Evolutionary conservation across 352 stramenopile species (phyloP).

Genomic region (Phytophthora foliorum): DNA sequence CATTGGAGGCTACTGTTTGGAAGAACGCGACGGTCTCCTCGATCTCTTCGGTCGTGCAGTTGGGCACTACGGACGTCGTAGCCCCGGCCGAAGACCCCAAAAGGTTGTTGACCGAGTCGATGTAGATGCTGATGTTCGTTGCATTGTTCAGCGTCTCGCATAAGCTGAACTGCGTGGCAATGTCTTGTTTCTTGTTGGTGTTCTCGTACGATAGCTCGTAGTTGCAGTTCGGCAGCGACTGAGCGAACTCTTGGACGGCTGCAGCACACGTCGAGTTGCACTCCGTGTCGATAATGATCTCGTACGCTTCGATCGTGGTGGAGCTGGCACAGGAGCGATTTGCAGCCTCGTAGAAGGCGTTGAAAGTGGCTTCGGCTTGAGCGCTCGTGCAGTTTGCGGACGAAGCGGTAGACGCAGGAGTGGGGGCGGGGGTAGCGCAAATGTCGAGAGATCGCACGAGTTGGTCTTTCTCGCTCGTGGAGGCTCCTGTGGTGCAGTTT

Average conservation of each 20-base stretch:
- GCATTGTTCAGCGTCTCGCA: constrained; percentile 20
- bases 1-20: constrained; percentile 15
- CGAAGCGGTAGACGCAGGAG: constrained; percentile 25
- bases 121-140: constrained; percentile 24
- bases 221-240: constrained; percentile 38
- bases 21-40: constrained; percentile 21
- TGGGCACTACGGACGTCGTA: constrained; percentile 8
- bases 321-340: constrained; percentile 15
- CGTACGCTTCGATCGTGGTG: constrained; percentile 34
- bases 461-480: constrained; percentile 15
- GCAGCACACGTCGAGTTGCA: constrained; percentile 41
- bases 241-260: constrained; percentile 24
- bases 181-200: constrained; percentile 46
- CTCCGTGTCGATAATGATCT: constrained; percentile 40
- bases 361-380: constrained; percentile 19
- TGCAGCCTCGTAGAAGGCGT: constrained; percentile 20
- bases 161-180: constrained; percentile 19
- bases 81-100: constrained; percentile 5
- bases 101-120: constrained; percentile 13
- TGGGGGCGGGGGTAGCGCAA: constrained; percentile 26
- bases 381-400: constrained; percentile 28
- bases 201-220: constrained; percentile 32
- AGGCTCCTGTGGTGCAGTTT: constrained; percentile 27
- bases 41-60: constrained; percentile 23
- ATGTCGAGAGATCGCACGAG: constrained; percentile 23